These are phyloP conservation scores for Stephanodiscus minutulus DNA, from an alignment of 108 stramenopile species.

Conservation along the genomic window DNA sequence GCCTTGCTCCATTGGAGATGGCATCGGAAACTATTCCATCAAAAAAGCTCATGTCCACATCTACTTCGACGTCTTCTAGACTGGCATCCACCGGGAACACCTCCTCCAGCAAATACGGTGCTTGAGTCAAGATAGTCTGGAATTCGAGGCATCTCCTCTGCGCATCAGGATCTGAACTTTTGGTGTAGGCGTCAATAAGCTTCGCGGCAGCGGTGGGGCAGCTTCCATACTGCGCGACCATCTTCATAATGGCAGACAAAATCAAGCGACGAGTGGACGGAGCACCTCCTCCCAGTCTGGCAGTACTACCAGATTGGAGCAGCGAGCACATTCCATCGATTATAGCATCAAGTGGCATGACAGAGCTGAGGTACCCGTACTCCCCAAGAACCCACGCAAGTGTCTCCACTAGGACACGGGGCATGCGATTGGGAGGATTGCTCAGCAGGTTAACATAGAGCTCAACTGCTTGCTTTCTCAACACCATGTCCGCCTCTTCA, in stretches of 20 bases:
- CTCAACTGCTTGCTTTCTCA: conserved; percentile 93
- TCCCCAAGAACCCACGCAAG: conserved; percentile 99
- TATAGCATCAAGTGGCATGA: conserved; percentile 66
- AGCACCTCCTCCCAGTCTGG: conserved; percentile 44
- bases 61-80: conserved; percentile 92
- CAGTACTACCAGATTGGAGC: conserved; percentile 36
- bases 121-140: conserved; percentile 71
- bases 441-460: conserved; percentile 83
- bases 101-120: conserved; percentile 77
- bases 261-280: conserved; percentile 82
- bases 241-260: conserved; percentile 91
- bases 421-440: conserved; percentile 69
- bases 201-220: conserved; percentile 85
- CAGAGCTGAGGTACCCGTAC: conserved; percentile 90
- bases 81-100: conserved; percentile 96
- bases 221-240: conserved; percentile 92
- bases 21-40: conserved; percentile 88
- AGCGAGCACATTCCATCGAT: conserved; percentile 73
- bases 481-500: conserved; percentile 81
- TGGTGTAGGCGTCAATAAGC: conserved; percentile 86
- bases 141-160: conserved; percentile 95
- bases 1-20: conserved; percentile 80
- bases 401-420: conserved; percentile 87
- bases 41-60: conserved; percentile 87
- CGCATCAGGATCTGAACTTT: conserved; percentile 85